These are phyloP conservation scores for Hemileia vastatrix DNA, from an alignment of 1,284 basidiomycete species.

Conservation along the genomic window DNA sequence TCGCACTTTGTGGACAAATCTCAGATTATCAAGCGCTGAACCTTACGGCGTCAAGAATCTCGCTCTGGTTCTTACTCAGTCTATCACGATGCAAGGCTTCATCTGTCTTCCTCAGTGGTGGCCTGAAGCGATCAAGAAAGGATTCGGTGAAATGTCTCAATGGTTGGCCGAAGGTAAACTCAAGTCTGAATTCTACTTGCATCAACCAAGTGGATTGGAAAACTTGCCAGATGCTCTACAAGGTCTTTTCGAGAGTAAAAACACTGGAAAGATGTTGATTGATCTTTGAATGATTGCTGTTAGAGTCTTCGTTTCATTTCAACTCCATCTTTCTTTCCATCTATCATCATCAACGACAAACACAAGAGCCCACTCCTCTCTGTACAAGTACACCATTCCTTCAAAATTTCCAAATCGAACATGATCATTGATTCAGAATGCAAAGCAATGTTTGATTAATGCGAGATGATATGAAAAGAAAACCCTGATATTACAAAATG, in stretches of 20 bases:
- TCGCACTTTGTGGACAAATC: neutral
- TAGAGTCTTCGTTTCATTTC: too few species aligned
- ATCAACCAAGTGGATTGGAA: neutral
- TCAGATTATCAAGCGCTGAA: neutral
- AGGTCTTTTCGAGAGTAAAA: neutral
- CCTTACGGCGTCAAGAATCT: neutral
- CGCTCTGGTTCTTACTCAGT: neutral
- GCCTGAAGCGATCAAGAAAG: neutral
- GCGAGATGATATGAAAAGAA: too few species aligned
- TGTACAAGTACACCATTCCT: too few species aligned
- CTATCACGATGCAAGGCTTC: neutral
- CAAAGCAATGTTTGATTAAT: too few species aligned
- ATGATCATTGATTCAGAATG: too few species aligned
- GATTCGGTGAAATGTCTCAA: neutral
- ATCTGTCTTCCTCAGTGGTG: neutral
- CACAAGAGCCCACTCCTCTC: too few species aligned
- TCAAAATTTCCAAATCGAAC: too few species aligned
- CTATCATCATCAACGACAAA: too few species aligned
- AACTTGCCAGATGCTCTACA: neutral
- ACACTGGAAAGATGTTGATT: neutral
- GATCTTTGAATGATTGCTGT: neutral
- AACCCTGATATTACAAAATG: too few species aligned
- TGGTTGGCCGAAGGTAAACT: neutral
- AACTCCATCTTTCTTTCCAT: too few species aligned
- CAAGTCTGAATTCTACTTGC: neutral